Evolutionary conservation across 139 green algal genomes (phyloP).

Genomic region (Chlamydomonas applanata): DNA sequence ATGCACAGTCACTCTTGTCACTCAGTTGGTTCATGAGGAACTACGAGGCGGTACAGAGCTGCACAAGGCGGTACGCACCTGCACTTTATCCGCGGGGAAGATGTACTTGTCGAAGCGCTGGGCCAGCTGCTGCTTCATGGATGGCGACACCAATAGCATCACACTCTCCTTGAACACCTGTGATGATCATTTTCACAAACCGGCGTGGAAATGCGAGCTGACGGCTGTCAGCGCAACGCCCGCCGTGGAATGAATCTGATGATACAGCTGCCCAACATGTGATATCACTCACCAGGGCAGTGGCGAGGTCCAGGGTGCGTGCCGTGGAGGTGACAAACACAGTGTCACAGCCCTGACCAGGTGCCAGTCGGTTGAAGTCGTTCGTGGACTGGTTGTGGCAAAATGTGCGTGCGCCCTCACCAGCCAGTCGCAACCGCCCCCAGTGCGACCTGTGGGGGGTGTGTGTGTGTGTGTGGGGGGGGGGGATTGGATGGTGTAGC

Average conservation of each 20-base stretch:
- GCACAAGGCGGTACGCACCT: slow-evolving; percentile 9
- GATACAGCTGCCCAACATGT: no score
- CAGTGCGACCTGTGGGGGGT: slow-evolving; percentile 54
- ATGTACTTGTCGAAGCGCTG: slow-evolving; percentile 77
- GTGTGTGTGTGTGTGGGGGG: no score
- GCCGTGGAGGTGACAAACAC: slow-evolving; percentile 67
- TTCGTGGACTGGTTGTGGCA: slow-evolving; percentile 75
- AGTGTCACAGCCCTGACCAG: slow-evolving; percentile 62
- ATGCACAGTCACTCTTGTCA: no score
- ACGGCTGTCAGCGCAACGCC: no score
- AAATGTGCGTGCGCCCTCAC: slow-evolving; percentile 47
- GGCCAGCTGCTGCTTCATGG: slow-evolving; percentile 39
- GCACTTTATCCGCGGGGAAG: slow-evolving; percentile 69
- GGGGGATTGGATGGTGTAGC: no score
- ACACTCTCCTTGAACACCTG: slow-evolving; percentile 24
- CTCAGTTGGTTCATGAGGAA: no score
- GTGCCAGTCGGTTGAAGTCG: slow-evolving; percentile 45
- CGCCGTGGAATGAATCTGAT: no score
- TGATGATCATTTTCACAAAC: neutral
- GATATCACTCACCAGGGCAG: slow-evolving; percentile 39
- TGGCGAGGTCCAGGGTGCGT: slow-evolving; percentile 64
- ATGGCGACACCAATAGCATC: slow-evolving; percentile 59
- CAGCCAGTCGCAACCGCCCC: slow-evolving; percentile 64
- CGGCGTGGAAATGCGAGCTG: no score
- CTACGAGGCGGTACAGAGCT: no score